Conservation (phyloP, 352 stramenopile species). For the Phytophthora kernoviae region DNA sequence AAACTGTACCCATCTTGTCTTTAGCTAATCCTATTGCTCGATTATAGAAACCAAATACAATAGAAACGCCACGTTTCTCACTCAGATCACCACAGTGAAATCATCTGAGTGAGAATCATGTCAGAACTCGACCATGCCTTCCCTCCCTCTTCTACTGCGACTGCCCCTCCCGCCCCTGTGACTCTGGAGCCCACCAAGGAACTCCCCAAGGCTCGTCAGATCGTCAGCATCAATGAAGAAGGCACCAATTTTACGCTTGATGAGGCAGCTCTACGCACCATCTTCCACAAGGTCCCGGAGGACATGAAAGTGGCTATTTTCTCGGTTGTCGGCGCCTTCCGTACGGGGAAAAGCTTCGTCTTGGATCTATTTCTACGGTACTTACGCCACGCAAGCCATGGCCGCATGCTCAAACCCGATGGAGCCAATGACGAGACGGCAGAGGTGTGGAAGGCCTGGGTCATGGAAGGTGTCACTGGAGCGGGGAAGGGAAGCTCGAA, state of each 20-base stretch:
- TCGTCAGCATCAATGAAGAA: conserved; percentile 89
- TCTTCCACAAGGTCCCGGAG: conserved; percentile 80
- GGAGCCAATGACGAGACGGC: conserved; percentile 46
- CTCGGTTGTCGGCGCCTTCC: conserved; percentile 98
- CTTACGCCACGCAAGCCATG: conserved; percentile 80
- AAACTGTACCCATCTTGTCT: too few relatives aligned
- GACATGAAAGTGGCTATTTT: conserved; percentile 98
- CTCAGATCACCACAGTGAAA: too few relatives aligned
- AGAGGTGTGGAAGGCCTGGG: conserved; percentile 71
- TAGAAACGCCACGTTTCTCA: not conserved
- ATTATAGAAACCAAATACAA: too few relatives aligned
- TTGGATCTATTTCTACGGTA: conserved; percentile 98
- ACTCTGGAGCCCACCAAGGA: conserved; percentile 31
- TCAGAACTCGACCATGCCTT: not conserved
- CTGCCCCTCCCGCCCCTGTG: conserved; percentile 22
- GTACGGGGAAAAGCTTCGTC: conserved; percentile 98
- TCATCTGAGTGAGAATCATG: not conserved
- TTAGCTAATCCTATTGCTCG: too few relatives aligned
- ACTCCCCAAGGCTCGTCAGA: conserved; percentile 57
- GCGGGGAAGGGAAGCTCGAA: conserved; percentile 70
- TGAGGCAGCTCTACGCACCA: conserved; percentile 66
- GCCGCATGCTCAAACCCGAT: conserved; percentile 50
- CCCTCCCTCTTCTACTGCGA: not conserved
- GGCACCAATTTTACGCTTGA: conserved; percentile 87
- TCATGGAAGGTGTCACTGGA: conserved; percentile 58